These are phyloP conservation scores for Endogone sp. DNA, from an alignment of 192 early-diverging fungal species.

Conservation along the genomic window DNA sequence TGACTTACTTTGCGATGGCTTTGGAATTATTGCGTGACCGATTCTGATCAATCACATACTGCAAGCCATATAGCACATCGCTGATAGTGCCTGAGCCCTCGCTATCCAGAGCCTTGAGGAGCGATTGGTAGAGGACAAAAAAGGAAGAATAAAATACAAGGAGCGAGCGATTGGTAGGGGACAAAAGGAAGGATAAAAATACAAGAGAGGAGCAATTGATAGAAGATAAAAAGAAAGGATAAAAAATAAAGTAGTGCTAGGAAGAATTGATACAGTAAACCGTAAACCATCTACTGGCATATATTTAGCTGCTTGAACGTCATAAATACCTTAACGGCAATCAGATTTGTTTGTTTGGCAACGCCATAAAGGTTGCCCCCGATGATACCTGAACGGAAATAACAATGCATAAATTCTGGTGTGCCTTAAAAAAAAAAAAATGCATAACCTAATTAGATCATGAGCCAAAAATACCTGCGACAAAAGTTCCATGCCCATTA, in stretches of 20 bases:
- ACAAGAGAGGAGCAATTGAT: not conserved
- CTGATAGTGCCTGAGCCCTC: slow-evolving; percentile 31
- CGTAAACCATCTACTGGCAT: too few species aligned
- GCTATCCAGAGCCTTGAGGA: slow-evolving; percentile 23
- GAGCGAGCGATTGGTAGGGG: too few species aligned
- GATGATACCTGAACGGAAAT: slow-evolving; percentile 40
- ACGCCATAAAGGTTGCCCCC: slow-evolving; percentile 61
- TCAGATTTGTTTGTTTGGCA: slow-evolving; percentile 67
- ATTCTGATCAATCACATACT: slow-evolving; percentile 25
- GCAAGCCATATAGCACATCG: slow-evolving; percentile 36
- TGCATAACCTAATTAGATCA: too few species aligned
- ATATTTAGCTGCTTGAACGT: too few species aligned
- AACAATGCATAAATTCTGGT: too few species aligned
- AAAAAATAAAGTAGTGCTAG: too few species aligned
- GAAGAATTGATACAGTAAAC: not conserved
- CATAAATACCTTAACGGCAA: slow-evolving; percentile 63
- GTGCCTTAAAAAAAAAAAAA: not conserved
- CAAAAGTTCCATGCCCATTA: slow-evolving; percentile 53
- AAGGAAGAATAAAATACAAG: not conserved
- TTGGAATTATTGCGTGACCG: not conserved
- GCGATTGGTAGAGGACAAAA: not conserved
- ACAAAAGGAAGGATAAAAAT: not conserved
- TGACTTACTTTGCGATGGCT: slow-evolving; percentile 14
- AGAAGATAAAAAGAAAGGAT: too few species aligned
- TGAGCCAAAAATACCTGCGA: too few species aligned